A percentile compares a stretch with the other conserved stretches of the same genome.
These are phyloP conservation scores for Singerocomus inundabilis DNA, from an alignment of 1,284 basidiomycete genomes.

Conservation along the genomic window DNA sequence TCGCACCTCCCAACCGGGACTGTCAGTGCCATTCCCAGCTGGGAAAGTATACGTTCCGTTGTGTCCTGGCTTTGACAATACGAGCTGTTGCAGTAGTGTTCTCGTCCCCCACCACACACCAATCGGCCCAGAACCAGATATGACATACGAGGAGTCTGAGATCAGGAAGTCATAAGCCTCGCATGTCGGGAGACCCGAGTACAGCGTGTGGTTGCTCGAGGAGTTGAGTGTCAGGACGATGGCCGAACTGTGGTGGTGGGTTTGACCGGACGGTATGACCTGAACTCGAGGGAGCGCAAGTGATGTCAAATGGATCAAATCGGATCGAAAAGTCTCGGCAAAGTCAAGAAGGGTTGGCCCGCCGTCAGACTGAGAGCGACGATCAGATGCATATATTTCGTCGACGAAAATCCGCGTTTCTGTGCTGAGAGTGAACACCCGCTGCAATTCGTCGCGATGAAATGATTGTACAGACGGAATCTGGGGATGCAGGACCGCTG, in stretches of 20 bases:
- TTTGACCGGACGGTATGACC: background rate
- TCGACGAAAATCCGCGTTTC: slow-evolving; percentile 27
- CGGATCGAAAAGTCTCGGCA: slow-evolving; percentile 24
- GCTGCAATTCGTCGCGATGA: slow-evolving; percentile 5
- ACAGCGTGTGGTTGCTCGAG: slow-evolving; percentile 25
- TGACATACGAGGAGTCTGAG: slow-evolving; percentile 26
- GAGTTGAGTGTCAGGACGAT: slow-evolving; percentile 28
- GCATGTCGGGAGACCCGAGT: slow-evolving; percentile 31
- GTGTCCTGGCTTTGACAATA: slow-evolving; percentile 17
- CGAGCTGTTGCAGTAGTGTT: slow-evolving; percentile 38
- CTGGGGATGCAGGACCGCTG: slow-evolving; percentile 17
- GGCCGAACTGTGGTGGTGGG: background rate
- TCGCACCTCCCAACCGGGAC: slow-evolving; percentile 39
- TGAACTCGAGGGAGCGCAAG: slow-evolving; percentile 17
- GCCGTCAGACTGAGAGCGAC: background rate
- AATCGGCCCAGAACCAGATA: slow-evolving; percentile 32
- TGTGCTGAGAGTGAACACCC: slow-evolving; percentile 15
- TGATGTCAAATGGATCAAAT: slow-evolving; percentile 23
- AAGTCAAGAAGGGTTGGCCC: slow-evolving; percentile 25
- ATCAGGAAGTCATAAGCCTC: slow-evolving; percentile 38
- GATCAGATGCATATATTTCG: slow-evolving; percentile 3
- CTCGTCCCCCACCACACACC: slow-evolving; percentile 42
- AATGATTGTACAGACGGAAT: slow-evolving; percentile 30
- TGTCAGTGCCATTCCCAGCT: slow-evolving; percentile 34
- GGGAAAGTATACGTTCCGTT: slow-evolving; percentile 21